Evolutionary conservation across 2,329 filamentous ascomycete genomes (phyloP).

Genomic region (Cercospora citrullina): DNA sequence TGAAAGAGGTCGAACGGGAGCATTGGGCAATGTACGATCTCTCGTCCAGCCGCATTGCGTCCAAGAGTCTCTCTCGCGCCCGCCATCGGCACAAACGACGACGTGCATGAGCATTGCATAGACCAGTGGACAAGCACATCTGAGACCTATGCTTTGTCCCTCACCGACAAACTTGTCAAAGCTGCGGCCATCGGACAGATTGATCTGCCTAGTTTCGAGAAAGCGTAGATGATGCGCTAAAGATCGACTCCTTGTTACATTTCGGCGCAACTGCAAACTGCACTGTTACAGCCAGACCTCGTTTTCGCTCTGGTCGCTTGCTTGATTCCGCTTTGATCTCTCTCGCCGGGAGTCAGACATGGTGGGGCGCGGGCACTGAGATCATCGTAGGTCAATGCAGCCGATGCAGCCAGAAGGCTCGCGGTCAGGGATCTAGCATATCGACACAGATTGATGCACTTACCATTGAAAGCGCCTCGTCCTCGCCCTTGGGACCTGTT

Average conservation of each 20-base stretch:
- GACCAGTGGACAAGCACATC: conserved; percentile 23
- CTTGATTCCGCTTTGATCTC: conserved; percentile 23
- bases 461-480: conserved; percentile 29
- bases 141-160: conserved; percentile 33
- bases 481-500: conserved; percentile 24
- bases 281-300: conserved; percentile 7
- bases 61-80: conserved; percentile 5
- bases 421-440: conserved; percentile 22
- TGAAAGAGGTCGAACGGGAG: background rate
- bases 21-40: background rate
- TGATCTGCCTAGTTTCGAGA: conserved; percentile 16
- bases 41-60: background rate
- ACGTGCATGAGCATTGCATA: conserved; percentile 21
- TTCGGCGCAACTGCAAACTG: conserved; percentile 25
- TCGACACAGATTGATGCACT: conserved; percentile 24
- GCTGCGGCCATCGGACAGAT: conserved; percentile 2
- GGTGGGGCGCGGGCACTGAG: conserved; percentile 23
- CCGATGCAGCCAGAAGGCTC: conserved; percentile 21
- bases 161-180: conserved; percentile 33
- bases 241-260: conserved; percentile 23
- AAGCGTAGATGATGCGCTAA: conserved; percentile 17
- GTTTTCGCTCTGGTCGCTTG: conserved; percentile 18
- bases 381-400: conserved; percentile 24
- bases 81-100: conserved; percentile 24
- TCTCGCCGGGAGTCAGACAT: conserved; percentile 28